phyloP scores from a whole-genome alignment of 345 rosid species.

The Clausena lansium region DNA sequence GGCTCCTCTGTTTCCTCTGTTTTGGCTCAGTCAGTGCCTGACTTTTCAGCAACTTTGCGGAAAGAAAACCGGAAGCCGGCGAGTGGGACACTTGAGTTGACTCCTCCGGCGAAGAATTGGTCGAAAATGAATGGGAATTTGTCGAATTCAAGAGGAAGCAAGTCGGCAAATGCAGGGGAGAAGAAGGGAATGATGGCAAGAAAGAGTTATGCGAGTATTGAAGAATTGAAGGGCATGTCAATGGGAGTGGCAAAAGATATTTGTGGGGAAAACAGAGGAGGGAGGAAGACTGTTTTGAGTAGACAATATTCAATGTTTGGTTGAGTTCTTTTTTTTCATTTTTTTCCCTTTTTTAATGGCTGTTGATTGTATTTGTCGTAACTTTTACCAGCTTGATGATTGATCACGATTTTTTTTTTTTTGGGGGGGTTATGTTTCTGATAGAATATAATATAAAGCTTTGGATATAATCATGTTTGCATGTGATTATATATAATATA shows the following conservation, averaged over 20 bases:
- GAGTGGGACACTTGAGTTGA: slow-evolving; percentile 30
- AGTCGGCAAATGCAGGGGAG: slow-evolving; percentile 66
- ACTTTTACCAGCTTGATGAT: neutral
- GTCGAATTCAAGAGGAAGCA: slow-evolving; percentile 62
- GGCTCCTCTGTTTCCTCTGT: slow-evolving; percentile 34
- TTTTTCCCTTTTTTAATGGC: neutral
- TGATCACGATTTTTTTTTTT: neutral
- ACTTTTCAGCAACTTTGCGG: slow-evolving; percentile 61
- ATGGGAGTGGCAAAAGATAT: slow-evolving; percentile 53
- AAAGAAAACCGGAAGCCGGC: slow-evolving; percentile 78
- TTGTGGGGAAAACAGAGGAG: slow-evolving; percentile 41
- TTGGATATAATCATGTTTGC: slow-evolving; percentile 19
- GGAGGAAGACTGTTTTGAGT: slow-evolving; percentile 38
- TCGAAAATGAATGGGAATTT: slow-evolving; percentile 33
- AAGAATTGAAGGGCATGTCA: slow-evolving; percentile 60
- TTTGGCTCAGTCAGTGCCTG: slow-evolving; percentile 78
- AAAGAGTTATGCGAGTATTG: slow-evolving; percentile 70
- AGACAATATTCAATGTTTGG: slow-evolving; percentile 35
- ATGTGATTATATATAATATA: neutral
- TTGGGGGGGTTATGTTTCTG: no score
- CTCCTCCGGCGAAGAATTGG: slow-evolving; percentile 52
- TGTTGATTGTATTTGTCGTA: neutral
- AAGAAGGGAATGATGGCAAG: slow-evolving; percentile 53
- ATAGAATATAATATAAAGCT: slow-evolving; percentile 10
- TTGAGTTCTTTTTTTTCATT: slow-evolving; percentile 10